Evolutionary conservation across 169 alveolate species (phyloP).

Genomic region (Eimeria brunetti): DNA sequence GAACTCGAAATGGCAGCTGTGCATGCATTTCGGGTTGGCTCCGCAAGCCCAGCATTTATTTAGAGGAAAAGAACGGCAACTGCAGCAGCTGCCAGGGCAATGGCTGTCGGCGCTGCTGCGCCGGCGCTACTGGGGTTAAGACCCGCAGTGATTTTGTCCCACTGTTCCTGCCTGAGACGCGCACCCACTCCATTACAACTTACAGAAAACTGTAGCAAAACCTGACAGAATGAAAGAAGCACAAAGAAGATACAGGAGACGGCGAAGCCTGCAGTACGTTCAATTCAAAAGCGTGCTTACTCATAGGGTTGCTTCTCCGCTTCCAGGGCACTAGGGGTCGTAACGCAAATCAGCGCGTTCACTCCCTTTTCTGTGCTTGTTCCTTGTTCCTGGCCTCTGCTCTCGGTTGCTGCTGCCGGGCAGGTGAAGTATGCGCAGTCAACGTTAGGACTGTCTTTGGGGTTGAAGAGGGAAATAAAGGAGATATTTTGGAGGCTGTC

Average conservation of each 20-base stretch:
- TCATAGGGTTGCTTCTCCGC: background rate
- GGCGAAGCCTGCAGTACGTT: too few relatives aligned
- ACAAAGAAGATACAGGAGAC: too few relatives aligned
- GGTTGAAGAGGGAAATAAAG: slow-evolving; percentile 14
- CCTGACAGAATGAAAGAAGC: too few relatives aligned
- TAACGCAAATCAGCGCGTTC: background rate
- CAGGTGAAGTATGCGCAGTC: background rate
- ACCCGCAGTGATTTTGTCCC: background rate
- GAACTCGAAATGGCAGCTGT: background rate
- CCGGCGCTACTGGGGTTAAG: background rate
- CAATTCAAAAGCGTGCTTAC: background rate
- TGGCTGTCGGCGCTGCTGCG: background rate
- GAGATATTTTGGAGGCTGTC: background rate
- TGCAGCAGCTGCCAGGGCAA: background rate
- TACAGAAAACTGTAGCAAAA: too few relatives aligned
- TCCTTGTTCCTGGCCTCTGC: background rate
- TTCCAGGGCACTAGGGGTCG: background rate
- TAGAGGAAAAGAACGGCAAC: background rate
- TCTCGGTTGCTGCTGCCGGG: background rate
- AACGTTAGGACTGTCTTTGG: background rate
- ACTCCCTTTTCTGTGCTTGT: background rate
- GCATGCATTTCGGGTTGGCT: background rate
- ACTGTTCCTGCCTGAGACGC: background rate
- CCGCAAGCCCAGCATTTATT: too few relatives aligned
- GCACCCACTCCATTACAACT: too few relatives aligned